Base-by-base conservation (phyloP, 306 rosid species). In the Gleditsia sinensis region DNA sequence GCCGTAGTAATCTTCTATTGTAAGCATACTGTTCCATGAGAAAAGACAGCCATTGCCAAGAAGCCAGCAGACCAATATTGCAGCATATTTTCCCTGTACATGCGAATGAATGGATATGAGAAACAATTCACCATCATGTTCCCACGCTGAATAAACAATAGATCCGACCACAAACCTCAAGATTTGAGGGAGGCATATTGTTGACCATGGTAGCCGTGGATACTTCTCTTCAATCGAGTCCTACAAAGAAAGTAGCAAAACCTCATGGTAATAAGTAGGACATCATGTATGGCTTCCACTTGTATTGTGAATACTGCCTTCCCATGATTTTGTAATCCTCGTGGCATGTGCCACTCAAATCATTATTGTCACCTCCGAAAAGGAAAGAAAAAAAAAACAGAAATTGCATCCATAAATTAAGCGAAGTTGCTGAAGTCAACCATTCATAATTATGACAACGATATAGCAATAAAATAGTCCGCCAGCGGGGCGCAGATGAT, bases 11-110 rank as follows among this genome's bases (percentile, higher is more conserved):
- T 93, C 98, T 83, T 70, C 83, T 19, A 93, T 89, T 19, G 98
- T 93, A 0, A 93, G 84, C 97, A 93, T 93, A 78, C 98, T 93
- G 78, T 87, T 93, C 98, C 98, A 93, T 9, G 98, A 89, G 74
- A 91, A 83, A 54, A 93, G 97, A 58, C 96, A 87, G 63, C 98
- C 96, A 65, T 86, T 93, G 69, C 98, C 98, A 71, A 93, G 97
- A 87, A 93, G 89, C 88, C 89, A 93, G 70, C 97, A 91, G 4
- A 89, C 84, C 4, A 69, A 7, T 68, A 85, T 80, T 51, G 98
- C 97, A 63, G 65, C 65, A 78, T 76, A 82, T 71, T 79, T 93
- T 43, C 98, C 96, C 98, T 93, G 73, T 59, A 0, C 63, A 43
- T 20, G 34, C 10, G 34, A 72, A 21, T 8, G 20, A 50, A 46